A percentile compares a stretch with the other conserved stretches of the same genome.
Evolutionary conservation across 2,329 filamentous ascomycete species (phyloP).

Genomic region (Fonsecaea pedrosoi): DNA sequence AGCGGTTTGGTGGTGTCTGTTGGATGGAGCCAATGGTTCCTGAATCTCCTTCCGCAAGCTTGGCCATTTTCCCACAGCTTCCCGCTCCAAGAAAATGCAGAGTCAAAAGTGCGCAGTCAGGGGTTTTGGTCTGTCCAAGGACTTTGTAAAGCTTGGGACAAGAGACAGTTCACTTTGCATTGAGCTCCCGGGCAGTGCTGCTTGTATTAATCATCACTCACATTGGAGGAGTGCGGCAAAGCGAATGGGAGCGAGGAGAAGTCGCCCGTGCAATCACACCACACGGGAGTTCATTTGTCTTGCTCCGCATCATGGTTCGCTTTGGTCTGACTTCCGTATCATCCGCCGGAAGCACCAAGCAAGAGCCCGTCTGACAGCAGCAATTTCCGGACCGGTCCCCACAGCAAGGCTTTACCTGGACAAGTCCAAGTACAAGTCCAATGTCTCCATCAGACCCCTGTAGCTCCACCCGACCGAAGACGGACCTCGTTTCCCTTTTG

Average conservation of each 20-base stretch:
- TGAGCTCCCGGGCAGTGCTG: background rate
- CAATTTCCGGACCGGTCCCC: background rate
- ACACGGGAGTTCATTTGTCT: slow-evolving; percentile 1
- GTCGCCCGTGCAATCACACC: slow-evolving; percentile 13
- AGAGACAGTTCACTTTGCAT: background rate
- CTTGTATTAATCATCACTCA: slow-evolving; percentile 13
- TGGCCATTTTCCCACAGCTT: slow-evolving; percentile 3
- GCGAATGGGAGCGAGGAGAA: slow-evolving; percentile 14
- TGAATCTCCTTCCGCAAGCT: slow-evolving; percentile 13
- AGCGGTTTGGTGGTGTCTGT: background rate
- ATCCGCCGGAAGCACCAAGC: slow-evolving; percentile 2
- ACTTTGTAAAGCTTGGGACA: background rate
- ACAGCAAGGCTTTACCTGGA: background rate
- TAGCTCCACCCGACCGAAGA: background rate
- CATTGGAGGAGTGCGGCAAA: background rate
- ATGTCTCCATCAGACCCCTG: background rate
- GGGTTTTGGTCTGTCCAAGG: background rate
- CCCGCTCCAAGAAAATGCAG: background rate
- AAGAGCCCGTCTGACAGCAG: slow-evolving; percentile 5
- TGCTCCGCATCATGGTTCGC: slow-evolving; percentile 1
- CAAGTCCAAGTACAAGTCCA: no score
- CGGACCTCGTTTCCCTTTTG: slow-evolving; percentile 15
- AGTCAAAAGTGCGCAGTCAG: background rate
- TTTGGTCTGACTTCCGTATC: background rate
- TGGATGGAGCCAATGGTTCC: background rate